Base-by-base conservation (phyloP, 2,329 filamentous ascomycete genomes). In the Xylaria sp. region DNA sequence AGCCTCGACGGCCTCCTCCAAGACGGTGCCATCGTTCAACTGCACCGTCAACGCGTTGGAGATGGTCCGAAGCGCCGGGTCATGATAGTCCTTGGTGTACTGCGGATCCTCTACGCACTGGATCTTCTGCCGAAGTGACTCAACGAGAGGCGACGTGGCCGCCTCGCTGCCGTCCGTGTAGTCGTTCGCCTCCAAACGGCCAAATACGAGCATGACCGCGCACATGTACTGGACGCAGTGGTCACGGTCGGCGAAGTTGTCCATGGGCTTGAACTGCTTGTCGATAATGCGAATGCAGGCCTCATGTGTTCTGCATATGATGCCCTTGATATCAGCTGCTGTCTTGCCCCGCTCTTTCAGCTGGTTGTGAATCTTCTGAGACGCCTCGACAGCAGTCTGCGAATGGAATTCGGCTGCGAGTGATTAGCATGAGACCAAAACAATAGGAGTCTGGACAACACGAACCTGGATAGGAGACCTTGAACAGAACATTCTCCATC, bases 221-320 rank as follows among this genome's bases (percentile, higher is more conserved):
- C 91, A 90, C 94, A 99, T 99, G 85, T 99, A 99, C 80, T 97
- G 94, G 65, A 99, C 93, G 79, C 94, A 99, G 84, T 99, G 94
- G 77, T 99, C 94, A 70, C 94, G 92, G 78, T 99, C 94, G 70
- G 94, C 94, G 71, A 97, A 99, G 86, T 99, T 99, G 82, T 97
- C 92, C 91, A 99, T 96, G 66, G 92, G 88, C 85, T 97, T 97
- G 84, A 96, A 95, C 79, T 99, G 94, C 84, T 99, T 99, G 85
- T 99, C 94, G 69, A 99, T 99, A 78, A 99, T 99, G 69, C 94
- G 92, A 72, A 99, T 86, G 80, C 94, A 97, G 54, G 94, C 94
- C 78, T 99, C 94, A 79, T 99, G 94, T 7, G 94, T 99, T 68
- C 94, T 89, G 85, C 93, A 96, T 66, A 89, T 92, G 69, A 99